Evolutionary conservation across 2,329 filamentous ascomycete species (phyloP).

Genomic region (Trichophyton verrucosum): DNA sequence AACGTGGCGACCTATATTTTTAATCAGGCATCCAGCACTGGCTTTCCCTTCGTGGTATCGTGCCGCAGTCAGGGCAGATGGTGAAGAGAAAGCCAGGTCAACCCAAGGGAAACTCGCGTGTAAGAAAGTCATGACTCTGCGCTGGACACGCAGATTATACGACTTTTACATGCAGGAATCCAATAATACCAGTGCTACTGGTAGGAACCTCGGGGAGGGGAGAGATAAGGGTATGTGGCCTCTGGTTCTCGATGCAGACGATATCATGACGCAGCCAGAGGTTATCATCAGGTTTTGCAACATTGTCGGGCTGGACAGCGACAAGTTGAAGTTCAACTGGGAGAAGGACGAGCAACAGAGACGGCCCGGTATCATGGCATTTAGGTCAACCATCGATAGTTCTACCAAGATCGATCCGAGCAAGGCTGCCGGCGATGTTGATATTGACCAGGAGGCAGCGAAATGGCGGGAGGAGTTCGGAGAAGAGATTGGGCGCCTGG

Average conservation of each 20-base stretch:
- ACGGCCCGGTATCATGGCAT: constrained; percentile 13
- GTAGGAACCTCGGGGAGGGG: background rate
- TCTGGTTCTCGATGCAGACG: constrained; percentile 28
- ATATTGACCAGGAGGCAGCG: constrained; percentile 23
- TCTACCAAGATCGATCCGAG: constrained; percentile 24
- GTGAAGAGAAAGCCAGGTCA: background rate
- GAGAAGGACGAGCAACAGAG: background rate
- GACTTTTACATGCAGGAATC: constrained; percentile 24
- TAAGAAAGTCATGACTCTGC: constrained; percentile 17
- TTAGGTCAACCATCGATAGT: constrained; percentile 18
- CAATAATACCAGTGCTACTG: background rate
- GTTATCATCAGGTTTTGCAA: constrained; percentile 20
- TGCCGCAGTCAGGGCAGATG: background rate
- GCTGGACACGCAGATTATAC: constrained; percentile 24
- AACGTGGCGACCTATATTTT: constrained; percentile 22
- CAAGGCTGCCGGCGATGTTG: constrained; percentile 20
- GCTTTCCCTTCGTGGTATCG: constrained; percentile 28
- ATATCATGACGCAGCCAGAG: constrained; percentile 25
- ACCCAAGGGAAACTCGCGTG: background rate
- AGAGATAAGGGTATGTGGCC: constrained; percentile 12
- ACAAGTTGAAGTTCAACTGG: constrained; percentile 24
- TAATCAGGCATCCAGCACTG: constrained; percentile 30
- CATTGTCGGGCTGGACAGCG: constrained; percentile 23
- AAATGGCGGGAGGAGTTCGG: constrained; percentile 31
- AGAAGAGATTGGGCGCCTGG: constrained; percentile 15